These are phyloP conservation scores for Alternaria infectoria DNA, from an alignment of 2,329 filamentous ascomycete genomes.

Conservation along the genomic window DNA sequence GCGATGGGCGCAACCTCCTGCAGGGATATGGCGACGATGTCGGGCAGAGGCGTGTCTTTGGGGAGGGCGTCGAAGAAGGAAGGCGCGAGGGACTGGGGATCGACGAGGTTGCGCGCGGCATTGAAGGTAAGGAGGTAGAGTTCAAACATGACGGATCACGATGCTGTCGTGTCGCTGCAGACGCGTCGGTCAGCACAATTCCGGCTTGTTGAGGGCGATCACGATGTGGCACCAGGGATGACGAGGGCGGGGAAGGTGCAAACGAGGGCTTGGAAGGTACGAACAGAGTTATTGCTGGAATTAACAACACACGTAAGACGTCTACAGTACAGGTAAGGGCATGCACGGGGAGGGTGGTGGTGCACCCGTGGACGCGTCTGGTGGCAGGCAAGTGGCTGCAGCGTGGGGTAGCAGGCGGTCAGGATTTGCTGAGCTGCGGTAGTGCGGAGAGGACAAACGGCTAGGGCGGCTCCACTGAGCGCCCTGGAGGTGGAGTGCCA, in stretches of 20 bases:
- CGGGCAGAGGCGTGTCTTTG: conserved; percentile 61
- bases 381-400: not conserved
- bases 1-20: conserved; percentile 90
- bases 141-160: conserved; percentile 56
- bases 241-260: not conserved
- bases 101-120: conserved; percentile 75
- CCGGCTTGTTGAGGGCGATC: conserved; percentile 18
- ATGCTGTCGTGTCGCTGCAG: conserved; percentile 11
- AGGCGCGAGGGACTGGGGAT: conserved; percentile 71
- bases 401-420: conserved; percentile 12
- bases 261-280: not conserved
- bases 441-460: conserved; percentile 9
- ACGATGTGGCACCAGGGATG: not conserved
- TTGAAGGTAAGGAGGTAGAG: conserved; percentile 89
- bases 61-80: conserved; percentile 63
- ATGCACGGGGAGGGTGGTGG: not conserved
- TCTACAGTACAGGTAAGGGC: not conserved
- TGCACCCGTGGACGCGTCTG: not conserved
- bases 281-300: not conserved
- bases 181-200: conserved; percentile 27
- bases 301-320: not conserved
- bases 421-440: conserved; percentile 14
- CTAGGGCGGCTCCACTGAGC: conserved; percentile 17
- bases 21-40: conserved; percentile 71
- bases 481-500: conserved; percentile 20